Evolutionary conservation across 805 yeast genomes (phyloP).

Genomic region (Scheffersomyces ergatensis): DNA sequence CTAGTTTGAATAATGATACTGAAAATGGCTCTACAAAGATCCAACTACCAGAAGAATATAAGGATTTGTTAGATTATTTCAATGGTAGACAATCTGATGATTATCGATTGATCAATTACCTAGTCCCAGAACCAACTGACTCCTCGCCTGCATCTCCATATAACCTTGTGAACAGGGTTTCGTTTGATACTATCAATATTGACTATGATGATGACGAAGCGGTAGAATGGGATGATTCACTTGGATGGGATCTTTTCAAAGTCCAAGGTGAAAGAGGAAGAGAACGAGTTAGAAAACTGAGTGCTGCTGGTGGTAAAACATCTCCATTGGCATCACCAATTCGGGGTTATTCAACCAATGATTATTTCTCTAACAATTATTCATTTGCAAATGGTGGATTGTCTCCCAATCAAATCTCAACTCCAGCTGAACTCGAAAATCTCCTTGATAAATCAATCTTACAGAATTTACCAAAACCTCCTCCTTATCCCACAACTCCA

Average conservation of each 20-base stretch:
- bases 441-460: background rate
- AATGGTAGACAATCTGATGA: constrained; percentile 15
- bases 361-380: constrained; percentile 12
- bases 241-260: constrained; percentile 6
- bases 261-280: constrained; percentile 4
- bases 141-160: background rate
- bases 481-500: constrained; percentile 36
- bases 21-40: background rate
- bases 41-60: background rate
- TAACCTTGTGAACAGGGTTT: constrained; percentile 36
- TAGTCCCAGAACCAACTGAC: constrained; percentile 9
- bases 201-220: constrained; percentile 20
- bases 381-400: constrained; percentile 16
- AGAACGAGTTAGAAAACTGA: constrained; percentile 14
- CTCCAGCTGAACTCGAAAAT: constrained; percentile 1
- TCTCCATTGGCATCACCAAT: constrained; percentile 9
- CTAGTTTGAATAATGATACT: background rate
- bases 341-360: constrained; percentile 8
- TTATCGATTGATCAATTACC: constrained; percentile 19
- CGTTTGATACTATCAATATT: constrained; percentile 53
- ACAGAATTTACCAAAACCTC: constrained; percentile 7
- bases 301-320: constrained; percentile 4
- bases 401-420: constrained; percentile 10
- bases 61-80: constrained; percentile 15
- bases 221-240: constrained; percentile 12